These are phyloP conservation scores for Ophiostoma quercus DNA, from an alignment of 2,329 filamentous ascomycete genomes.

Conservation along the genomic window DNA sequence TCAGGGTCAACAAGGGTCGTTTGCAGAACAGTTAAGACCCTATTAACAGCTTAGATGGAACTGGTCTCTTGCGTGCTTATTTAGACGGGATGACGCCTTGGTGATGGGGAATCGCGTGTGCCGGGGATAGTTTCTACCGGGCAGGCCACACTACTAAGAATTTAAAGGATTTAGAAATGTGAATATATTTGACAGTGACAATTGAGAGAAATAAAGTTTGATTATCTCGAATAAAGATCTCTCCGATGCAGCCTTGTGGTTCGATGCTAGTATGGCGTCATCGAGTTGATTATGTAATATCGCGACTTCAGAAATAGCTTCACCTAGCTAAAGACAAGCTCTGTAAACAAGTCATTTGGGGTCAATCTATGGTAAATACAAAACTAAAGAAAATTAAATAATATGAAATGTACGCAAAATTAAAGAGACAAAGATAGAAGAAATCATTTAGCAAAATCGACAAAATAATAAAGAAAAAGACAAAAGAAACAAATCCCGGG, in stretches of 20 bases:
- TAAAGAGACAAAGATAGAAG: not conserved
- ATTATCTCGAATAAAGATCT: not conserved
- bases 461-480: not conserved
- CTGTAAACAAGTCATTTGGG: not conserved
- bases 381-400: not conserved
- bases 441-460: not conserved
- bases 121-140: conserved; percentile 8
- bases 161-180: not conserved
- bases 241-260: conserved; percentile 3
- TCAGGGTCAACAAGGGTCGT: not conserved
- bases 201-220: not conserved
- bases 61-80: conserved; percentile 11
- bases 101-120: conserved; percentile 17
- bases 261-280: not conserved
- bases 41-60: not conserved
- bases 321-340: not conserved
- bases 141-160: not conserved
- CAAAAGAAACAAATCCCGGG: not conserved
- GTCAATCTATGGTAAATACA: not conserved
- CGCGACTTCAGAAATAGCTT: not conserved
- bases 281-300: not conserved
- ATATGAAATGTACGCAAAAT: too few species aligned
- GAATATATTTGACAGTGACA: not conserved
- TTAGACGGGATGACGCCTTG: conserved; percentile 21
- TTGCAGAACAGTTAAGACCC: not conserved